These are phyloP conservation scores for Chrysanthemum makinoi DNA, from an alignment of 129 eudicot species.

Conservation along the genomic window DNA sequence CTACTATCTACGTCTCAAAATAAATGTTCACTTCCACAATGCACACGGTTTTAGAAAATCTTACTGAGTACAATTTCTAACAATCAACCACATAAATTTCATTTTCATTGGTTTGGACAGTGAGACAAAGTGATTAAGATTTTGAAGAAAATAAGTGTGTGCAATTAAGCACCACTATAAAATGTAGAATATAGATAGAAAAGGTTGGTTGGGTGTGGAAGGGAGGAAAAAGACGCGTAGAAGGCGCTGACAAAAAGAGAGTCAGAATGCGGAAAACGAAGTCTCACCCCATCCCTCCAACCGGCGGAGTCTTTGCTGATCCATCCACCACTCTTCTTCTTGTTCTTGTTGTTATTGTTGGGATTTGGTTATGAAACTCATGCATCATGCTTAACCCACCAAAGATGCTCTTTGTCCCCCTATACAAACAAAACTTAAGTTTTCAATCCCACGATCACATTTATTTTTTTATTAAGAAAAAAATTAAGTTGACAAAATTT, in stretches of 20 bases:
- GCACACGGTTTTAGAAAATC: too few species aligned
- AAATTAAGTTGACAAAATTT: background rate
- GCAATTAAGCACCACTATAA: background rate
- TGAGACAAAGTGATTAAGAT: too few species aligned
- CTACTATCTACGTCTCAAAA: too few species aligned
- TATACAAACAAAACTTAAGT: background rate
- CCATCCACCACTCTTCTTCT: conserved; percentile 21
- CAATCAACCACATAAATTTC: too few species aligned
- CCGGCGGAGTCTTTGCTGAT: conserved; percentile 43
- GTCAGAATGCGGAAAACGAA: conserved; percentile 19
- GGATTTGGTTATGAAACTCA: conserved; percentile 39
- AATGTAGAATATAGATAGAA: background rate
- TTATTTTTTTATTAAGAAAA: background rate
- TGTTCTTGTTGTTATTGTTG: conserved; percentile 11
- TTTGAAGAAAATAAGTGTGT: background rate
- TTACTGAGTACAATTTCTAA: too few species aligned
- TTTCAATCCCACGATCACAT: background rate
- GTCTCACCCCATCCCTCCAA: conserved; percentile 33
- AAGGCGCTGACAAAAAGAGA: conserved; percentile 33
- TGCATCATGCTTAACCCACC: conserved; percentile 24
- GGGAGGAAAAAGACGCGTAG: conserved; percentile 27
- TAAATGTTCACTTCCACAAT: too few species aligned
- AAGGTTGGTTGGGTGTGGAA: background rate
- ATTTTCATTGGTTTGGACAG: too few species aligned
- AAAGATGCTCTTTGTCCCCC: conserved; percentile 35